Conservation (phyloP, 2,329 filamentous ascomycete species). For the Pyricularia grisea region DNA sequence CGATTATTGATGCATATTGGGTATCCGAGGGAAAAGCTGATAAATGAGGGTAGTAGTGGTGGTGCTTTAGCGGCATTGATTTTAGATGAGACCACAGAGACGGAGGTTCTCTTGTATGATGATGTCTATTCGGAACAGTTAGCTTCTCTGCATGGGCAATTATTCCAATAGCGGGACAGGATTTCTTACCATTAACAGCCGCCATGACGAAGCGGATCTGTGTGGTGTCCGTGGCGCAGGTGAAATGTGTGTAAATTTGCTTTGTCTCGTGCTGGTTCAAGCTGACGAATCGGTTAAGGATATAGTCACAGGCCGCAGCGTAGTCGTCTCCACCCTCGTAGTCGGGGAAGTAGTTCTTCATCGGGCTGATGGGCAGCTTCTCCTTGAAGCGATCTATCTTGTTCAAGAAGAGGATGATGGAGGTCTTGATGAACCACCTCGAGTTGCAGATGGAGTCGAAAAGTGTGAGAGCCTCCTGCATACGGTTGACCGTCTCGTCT, state of each 20-base stretch:
- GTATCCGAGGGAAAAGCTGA: conserved; percentile 5
- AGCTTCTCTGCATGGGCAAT: conserved; percentile 19
- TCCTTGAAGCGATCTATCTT: conserved; percentile 87
- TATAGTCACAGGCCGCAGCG: conserved; percentile 93
- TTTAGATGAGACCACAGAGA: conserved; percentile 15
- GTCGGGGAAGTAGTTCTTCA: conserved; percentile 83
- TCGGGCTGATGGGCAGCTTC: conserved; percentile 73
- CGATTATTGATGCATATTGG: conserved; percentile 6
- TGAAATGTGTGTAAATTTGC: conserved; percentile 99
- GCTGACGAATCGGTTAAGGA: conserved; percentile 90
- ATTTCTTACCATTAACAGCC: conserved; percentile 79
- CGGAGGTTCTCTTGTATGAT: conserved; percentile 99
- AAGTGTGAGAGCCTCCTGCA: conserved; percentile 80
- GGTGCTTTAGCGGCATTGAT: not conserved
- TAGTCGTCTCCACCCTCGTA: conserved; percentile 96
- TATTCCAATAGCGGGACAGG: not conserved
- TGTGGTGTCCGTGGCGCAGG: conserved; percentile 95
- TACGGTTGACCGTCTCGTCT: conserved; percentile 92
- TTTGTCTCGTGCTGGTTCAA: conserved; percentile 99
- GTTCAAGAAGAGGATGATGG: conserved; percentile 82
- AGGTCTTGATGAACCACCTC: conserved; percentile 83
- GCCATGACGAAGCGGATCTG: conserved; percentile 99
- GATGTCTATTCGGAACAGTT: conserved; percentile 61
- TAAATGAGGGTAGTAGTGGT: not conserved
- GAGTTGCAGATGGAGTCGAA: conserved; percentile 87